phyloP scores from a whole-genome alignment of 129 eudicot species.

The Tagetes erecta region DNA sequence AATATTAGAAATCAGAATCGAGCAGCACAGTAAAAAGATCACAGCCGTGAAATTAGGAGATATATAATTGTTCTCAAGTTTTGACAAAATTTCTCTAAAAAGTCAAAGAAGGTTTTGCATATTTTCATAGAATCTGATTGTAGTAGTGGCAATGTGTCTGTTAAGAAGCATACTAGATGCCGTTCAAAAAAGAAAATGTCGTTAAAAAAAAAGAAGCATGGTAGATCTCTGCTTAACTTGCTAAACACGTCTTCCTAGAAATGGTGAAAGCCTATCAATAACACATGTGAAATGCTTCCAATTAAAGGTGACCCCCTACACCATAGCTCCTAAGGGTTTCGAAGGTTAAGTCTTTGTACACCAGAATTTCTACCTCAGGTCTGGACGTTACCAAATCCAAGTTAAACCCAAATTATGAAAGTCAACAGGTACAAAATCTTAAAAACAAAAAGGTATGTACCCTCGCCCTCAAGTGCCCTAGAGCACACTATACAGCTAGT shows the following conservation, averaged over 20 bases:
- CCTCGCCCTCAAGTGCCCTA: no score
- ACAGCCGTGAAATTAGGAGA: conserved; percentile 5
- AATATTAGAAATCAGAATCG: conserved; percentile 23
- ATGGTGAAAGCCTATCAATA: conserved; percentile 8
- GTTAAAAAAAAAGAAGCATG: neutral
- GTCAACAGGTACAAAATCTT: conserved; percentile 8
- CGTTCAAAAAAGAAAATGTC: no score
- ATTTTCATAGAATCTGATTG: neutral
- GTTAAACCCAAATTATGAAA: conserved; percentile 5
- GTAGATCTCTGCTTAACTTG: conserved; percentile 2
- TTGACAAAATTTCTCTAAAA: neutral
- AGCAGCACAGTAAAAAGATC: conserved; percentile 9
- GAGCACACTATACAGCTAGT: neutral
- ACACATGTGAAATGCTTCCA: neutral
- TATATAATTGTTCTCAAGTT: conserved; percentile 14
- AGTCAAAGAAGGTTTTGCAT: neutral
- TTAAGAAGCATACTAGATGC: neutral
- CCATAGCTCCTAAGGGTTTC: conserved; percentile 10
- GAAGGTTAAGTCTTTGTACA: conserved; percentile 12
- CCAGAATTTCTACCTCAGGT: neutral
- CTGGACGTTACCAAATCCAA: neutral
- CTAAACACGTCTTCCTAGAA: neutral
- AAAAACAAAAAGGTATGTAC: neutral
- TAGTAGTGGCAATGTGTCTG: neutral
- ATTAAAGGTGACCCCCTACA: conserved; percentile 8